phyloP scores from a whole-genome alignment of 352 stramenopile species.

The Elongisporangium undulatum region DNA sequence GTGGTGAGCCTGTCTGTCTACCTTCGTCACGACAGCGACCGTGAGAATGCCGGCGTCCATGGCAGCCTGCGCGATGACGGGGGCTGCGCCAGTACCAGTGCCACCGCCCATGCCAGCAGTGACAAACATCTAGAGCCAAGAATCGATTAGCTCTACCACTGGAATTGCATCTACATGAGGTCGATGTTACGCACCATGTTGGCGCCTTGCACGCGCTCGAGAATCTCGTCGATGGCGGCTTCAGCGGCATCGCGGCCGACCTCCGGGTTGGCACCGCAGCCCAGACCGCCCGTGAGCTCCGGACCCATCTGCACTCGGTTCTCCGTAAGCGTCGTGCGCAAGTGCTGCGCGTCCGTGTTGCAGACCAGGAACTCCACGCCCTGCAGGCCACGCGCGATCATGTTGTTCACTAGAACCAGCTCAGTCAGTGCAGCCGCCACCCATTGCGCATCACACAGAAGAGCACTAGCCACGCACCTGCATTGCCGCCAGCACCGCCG shows the following conservation, averaged over 20 bases:
- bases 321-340: conserved; percentile 87
- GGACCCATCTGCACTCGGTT: conserved; percentile 89
- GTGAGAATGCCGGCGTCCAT: conserved; percentile 82
- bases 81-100: conserved; percentile 77
- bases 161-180: background rate
- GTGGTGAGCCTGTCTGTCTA: conserved; percentile 3
- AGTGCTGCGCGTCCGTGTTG: conserved; percentile 90
- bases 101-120: conserved; percentile 83
- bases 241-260: conserved; percentile 75
- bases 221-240: conserved; percentile 77
- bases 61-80: conserved; percentile 79
- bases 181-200: conserved; percentile 64
- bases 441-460: too few relatives aligned
- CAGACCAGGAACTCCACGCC: conserved; percentile 88
- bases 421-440: background rate
- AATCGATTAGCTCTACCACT: background rate
- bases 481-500: conserved; percentile 85
- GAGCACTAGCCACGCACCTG: conserved; percentile 26
- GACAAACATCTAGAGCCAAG: conserved; percentile 74
- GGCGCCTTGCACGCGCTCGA: conserved; percentile 76
- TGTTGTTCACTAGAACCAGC: conserved; percentile 72
- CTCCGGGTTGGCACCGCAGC: conserved; percentile 79
- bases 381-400: conserved; percentile 80
- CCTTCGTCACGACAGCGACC: conserved; percentile 85
- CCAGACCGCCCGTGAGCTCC: conserved; percentile 78